Percentiles rank a stretch among this genome's conserved stretches.
Conservation (phyloP, 2,329 filamentous ascomycete genomes). For the Rutstroemia sp. region DNA sequence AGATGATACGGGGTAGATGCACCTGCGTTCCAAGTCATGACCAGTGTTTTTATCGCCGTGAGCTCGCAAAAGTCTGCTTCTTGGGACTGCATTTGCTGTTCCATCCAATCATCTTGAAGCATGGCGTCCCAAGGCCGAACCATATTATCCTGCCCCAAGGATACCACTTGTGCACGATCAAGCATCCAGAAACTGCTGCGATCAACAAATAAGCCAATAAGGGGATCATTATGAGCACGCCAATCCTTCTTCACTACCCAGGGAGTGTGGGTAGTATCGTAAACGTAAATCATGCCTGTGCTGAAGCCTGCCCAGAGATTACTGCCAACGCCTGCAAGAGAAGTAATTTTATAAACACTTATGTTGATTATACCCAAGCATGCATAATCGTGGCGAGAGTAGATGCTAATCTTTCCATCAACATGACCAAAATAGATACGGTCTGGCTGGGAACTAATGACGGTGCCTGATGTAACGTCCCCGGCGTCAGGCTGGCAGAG, state of each 20-base stretch:
- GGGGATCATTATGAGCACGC: constrained; percentile 73
- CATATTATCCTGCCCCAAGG: constrained; percentile 79
- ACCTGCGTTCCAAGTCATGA: constrained; percentile 96
- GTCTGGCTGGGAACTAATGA: constrained; percentile 65
- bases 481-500: constrained; percentile 66
- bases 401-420: constrained; percentile 93
- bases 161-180: constrained; percentile 76
- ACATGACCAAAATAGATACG: constrained; percentile 85
- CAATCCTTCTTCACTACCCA: constrained; percentile 94
- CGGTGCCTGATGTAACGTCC: constrained; percentile 79
- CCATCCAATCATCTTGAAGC: constrained; percentile 91
- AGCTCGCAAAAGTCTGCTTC: constrained; percentile 83
- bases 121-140: constrained; percentile 87
- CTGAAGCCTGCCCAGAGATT: constrained; percentile 92
- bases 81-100: constrained; percentile 75
- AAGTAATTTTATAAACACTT: constrained; percentile 92
- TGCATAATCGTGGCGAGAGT: constrained; percentile 64
- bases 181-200: constrained; percentile 77
- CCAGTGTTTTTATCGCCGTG: constrained; percentile 67
- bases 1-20: constrained; percentile 86
- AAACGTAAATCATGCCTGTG: constrained; percentile 88
- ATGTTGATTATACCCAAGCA: constrained; percentile 78
- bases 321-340: constrained; percentile 70
- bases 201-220: constrained; percentile 72
- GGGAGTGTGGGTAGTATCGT: constrained; percentile 73